A percentile compares a stretch with the other conserved stretches of the same genome.
Conservation (phyloP, 345 rosid genomes). For the Xanthoceras sorbifolium region DNA sequence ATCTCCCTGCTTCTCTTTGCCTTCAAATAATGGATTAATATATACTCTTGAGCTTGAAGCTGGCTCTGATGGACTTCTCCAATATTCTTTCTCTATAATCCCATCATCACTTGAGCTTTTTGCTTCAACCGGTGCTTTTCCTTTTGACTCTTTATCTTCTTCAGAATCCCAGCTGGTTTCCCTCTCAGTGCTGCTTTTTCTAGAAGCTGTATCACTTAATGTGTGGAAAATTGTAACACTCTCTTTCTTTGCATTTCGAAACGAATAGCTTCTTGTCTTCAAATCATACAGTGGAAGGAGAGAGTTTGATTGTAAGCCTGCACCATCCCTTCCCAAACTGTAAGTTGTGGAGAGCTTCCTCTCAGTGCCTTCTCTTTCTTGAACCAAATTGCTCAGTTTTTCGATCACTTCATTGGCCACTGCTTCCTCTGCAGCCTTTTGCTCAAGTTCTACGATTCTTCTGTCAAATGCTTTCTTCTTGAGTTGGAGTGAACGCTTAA, state of each 20-base stretch:
- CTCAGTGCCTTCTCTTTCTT: constrained; percentile 50
- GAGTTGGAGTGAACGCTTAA: constrained; percentile 65
- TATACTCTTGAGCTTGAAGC: constrained; percentile 30
- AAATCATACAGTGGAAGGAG: constrained; percentile 54
- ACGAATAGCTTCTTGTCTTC: constrained; percentile 55
- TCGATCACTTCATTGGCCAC: constrained; percentile 36
- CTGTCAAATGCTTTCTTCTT: constrained; percentile 66
- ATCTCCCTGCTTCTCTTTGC: constrained; percentile 19
- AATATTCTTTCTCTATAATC: background rate
- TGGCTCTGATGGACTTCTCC: constrained; percentile 36
- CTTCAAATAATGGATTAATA: constrained; percentile 17
- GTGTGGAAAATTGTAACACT: constrained; percentile 46
- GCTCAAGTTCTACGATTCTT: constrained; percentile 55
- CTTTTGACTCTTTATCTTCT: constrained; percentile 31
- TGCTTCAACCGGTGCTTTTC: constrained; percentile 27
- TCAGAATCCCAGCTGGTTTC: constrained; percentile 28
- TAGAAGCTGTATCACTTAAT: constrained; percentile 45
- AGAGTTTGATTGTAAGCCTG: constrained; percentile 27
- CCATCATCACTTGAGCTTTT: constrained; percentile 41
- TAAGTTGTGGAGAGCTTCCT: constrained; percentile 79
- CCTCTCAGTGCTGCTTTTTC: constrained; percentile 30
- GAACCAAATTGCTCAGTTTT: constrained; percentile 49
- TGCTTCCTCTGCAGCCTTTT: constrained; percentile 51
- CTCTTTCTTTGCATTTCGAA: constrained; percentile 47
- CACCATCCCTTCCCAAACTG: constrained; percentile 71